Evolutionary conservation across 169 alveolate species (phyloP).

Genomic region (Cystoisospora suis): DNA sequence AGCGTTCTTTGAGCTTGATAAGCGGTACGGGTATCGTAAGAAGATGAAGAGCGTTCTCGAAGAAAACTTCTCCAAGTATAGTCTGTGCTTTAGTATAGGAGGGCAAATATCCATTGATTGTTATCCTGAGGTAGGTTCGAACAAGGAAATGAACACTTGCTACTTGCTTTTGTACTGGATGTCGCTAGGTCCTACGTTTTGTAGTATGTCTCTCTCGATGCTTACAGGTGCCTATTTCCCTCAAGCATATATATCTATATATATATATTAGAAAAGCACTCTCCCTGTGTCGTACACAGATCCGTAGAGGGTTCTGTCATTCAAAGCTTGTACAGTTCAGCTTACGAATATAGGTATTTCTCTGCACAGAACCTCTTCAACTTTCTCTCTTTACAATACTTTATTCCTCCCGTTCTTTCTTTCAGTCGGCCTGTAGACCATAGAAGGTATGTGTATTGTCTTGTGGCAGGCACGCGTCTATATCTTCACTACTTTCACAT

Average conservation of each 20-base stretch:
- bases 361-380: no score
- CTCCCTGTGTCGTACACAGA: no score
- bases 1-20: slow-evolving; percentile 83
- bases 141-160: neutral
- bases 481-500: no score
- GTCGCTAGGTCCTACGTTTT: neutral
- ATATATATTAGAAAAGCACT: neutral
- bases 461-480: no score
- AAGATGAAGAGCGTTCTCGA: slow-evolving; percentile 75
- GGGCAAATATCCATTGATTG: slow-evolving; percentile 97
- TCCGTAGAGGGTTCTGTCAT: no score
- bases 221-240: neutral
- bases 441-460: no score
- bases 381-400: no score
- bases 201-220: neutral
- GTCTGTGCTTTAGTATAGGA: slow-evolving; percentile 91
- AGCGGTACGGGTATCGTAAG: slow-evolving; percentile 75
- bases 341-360: no score
- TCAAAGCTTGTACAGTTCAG: no score
- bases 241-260: neutral
- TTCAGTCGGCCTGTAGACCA: no score
- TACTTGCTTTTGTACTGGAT: slow-evolving; percentile 13
- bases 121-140: slow-evolving; percentile 84
- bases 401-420: no score
- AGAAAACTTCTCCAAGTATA: slow-evolving; percentile 77